Base-by-base conservation (phyloP, 208 protist genomes). In the Trypanosoma brucei region DNA sequence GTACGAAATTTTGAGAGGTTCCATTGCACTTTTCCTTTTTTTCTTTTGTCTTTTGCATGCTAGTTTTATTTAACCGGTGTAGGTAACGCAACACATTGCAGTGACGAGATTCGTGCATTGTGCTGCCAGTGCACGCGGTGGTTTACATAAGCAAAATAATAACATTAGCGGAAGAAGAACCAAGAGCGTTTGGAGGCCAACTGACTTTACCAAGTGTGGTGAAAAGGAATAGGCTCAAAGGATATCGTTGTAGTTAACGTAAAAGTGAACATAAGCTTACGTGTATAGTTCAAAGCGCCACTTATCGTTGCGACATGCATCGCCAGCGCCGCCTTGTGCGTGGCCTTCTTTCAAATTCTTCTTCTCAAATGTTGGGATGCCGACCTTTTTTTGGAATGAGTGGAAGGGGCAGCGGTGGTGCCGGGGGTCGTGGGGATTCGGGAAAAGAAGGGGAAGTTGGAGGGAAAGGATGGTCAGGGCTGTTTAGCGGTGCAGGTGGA, bases 351-450 rank as follows among this genome's bases (percentile, higher is more conserved):
- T 45, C 52, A n/a, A 42, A 38, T 33, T 5, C 52, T 5, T 3
- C 31, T 22, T 44, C 0, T n/a, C 53, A 52, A 34, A 45, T 11
- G 35, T 13, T 50, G 2, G 58, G 1, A 1, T 34, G 31, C 7
- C 46, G 61, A 22, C 31, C n/a, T 35, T 13, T 50, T 13, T 71
- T 76, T 53, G 49, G 52, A 40, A 52, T 44, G 37, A 55, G 42
- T 5, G 39, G 33, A 1, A 64, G 60, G 36, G 57, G 37, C 49
- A 48, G 33, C 40, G 57, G 30, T n/a, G 49, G 36, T 30, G 9
- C 37, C 42, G 54, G 55, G 22, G 63, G 45, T 0, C 35, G 14
- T 13, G 51, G 34, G 34, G 42, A 49, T 22, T 22, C 22, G 1
- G 46, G 61, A 7, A 5, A 45, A 2, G 11, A 7, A 33, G 55